Conservation (phyloP, 2,329 filamentous ascomycete genomes). For the Claviceps capensis region DNA sequence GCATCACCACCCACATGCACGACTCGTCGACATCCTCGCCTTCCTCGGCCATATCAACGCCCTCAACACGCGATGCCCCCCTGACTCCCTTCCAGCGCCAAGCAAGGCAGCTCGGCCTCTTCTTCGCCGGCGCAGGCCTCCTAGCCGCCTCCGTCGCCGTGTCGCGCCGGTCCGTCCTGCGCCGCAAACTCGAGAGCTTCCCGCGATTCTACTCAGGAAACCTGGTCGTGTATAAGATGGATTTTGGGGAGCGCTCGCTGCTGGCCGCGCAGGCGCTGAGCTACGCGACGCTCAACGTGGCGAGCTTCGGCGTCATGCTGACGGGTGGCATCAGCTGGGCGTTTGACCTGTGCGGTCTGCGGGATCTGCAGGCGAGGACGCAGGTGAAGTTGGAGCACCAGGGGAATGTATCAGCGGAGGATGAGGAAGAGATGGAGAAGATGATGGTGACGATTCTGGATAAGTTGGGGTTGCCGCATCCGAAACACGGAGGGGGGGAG, state of each 20-base stretch:
- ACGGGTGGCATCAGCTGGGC: conserved; percentile 63
- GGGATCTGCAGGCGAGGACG: conserved; percentile 47
- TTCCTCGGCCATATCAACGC: conserved; percentile 7
- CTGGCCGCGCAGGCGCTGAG: conserved; percentile 75
- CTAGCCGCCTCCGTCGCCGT: conserved; percentile 57
- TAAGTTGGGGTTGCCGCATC: conserved; percentile 25
- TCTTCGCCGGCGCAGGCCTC: conserved; percentile 64
- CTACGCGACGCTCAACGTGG: conserved; percentile 75
- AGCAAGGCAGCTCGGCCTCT: conserved; percentile 51
- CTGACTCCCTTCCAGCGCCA: conserved; percentile 30
- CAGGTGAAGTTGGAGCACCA: conserved; percentile 26
- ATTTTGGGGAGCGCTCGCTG: conserved; percentile 24
- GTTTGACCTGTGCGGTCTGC: conserved; percentile 58
- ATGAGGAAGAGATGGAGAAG: conserved; percentile 48
- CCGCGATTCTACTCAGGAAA: conserved; percentile 62
- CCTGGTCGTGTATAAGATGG: conserved; percentile 18
- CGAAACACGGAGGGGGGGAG: neutral
- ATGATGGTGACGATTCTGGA: conserved; percentile 47
- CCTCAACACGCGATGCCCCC: conserved; percentile 10
- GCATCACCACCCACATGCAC: conserved; percentile 2
- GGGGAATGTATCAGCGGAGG: conserved; percentile 24
- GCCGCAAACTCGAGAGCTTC: conserved; percentile 44
- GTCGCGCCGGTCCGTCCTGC: conserved; percentile 54
- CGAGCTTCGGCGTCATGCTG: conserved; percentile 60
- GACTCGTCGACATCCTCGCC: conserved; percentile 3